Evolutionary conservation across 768 basidiomycete species (phyloP).

Genomic region (Russula ochroleuca): DNA sequence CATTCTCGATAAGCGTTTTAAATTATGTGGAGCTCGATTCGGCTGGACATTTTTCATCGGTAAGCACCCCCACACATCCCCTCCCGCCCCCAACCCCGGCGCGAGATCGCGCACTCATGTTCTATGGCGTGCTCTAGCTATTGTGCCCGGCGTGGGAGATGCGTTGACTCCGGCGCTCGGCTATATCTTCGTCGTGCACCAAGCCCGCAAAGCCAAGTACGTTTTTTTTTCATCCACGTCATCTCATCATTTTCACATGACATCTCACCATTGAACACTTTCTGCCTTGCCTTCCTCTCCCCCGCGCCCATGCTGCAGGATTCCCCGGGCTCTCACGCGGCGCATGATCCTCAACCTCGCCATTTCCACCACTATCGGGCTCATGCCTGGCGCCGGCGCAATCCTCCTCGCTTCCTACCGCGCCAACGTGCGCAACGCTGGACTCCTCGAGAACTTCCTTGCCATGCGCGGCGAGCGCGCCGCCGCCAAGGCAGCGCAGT

Average conservation of each 20-base stretch:
- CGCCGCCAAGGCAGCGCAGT: not conserved
- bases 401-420: slow-evolving; percentile 73
- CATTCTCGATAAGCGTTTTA: slow-evolving; percentile 84
- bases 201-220: slow-evolving; percentile 68
- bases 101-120: not conserved
- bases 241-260: not conserved
- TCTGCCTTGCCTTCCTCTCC: not conserved
- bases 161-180: slow-evolving; percentile 58
- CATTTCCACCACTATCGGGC: slow-evolving; percentile 59
- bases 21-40: slow-evolving; percentile 71
- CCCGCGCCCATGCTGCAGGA: slow-evolving; percentile 26
- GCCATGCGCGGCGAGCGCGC: slow-evolving; percentile 53
- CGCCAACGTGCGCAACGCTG: slow-evolving; percentile 86
- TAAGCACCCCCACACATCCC: slow-evolving; percentile 27
- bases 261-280: not conserved
- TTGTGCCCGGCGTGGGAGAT: slow-evolving; percentile 69
- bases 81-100: not conserved
- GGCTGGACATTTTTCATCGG: slow-evolving; percentile 82
- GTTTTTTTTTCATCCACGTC: slow-evolving; percentile 26
- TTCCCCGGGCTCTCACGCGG: slow-evolving; percentile 59
- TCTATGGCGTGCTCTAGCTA: slow-evolving; percentile 36
- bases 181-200: slow-evolving; percentile 72
- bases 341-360: slow-evolving; percentile 77
- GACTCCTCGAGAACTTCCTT: slow-evolving; percentile 79
- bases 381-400: slow-evolving; percentile 73